Base-by-base conservation (phyloP, 768 basidiomycete genomes). In the Terana coerulea region DNA sequence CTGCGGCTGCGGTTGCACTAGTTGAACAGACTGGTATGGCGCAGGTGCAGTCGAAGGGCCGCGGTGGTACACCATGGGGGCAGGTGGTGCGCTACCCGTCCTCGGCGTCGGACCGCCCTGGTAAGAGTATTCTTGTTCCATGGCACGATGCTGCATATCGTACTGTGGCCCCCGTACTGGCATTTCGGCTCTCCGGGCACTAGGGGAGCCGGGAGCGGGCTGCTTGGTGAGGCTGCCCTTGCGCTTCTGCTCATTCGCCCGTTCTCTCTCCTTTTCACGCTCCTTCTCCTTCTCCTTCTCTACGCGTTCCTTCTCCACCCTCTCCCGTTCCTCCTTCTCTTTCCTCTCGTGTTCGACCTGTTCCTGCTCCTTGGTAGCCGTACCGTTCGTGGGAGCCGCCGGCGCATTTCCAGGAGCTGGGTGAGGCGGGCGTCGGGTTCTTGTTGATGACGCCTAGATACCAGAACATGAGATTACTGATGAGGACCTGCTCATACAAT, bases 381-480 rank as follows among this genome's bases (percentile, higher is more conserved):
- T 59, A 11, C 64, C 65, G 15, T 63, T 47, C 31, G 50, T 33
- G 19, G 58, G 46, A 28, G 56, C 54, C 24, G 59, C 24, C 47
- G 37, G 39, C 17, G 49, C 56, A 25, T 70, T 57, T 33, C 75
- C 59, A 31, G 66, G 42, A 11, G 72, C 64, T 3, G 73, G 67
- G 12, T 76, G 72, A 47, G 63, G 52, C 54, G 49, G 57, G 61
- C 51, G 22, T 65, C 33, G 58, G 86, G 17, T 91, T 81, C 70
- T 95, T 94, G 69, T 98, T 97, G 71, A 98, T 98, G 59, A 98
- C 86, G 11, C 95, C 92, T 31, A 99, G 78, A 66, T 98, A 99
- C 97, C 97, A 99, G 76, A 99, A 98, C 92, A 95, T 97, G 61
- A 93, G 73, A 65, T 93, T 93, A 64, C 88, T 91, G 67, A 91